Conservation (phyloP, 2,329 filamentous ascomycete genomes). For the Nemania serpens region DNA sequence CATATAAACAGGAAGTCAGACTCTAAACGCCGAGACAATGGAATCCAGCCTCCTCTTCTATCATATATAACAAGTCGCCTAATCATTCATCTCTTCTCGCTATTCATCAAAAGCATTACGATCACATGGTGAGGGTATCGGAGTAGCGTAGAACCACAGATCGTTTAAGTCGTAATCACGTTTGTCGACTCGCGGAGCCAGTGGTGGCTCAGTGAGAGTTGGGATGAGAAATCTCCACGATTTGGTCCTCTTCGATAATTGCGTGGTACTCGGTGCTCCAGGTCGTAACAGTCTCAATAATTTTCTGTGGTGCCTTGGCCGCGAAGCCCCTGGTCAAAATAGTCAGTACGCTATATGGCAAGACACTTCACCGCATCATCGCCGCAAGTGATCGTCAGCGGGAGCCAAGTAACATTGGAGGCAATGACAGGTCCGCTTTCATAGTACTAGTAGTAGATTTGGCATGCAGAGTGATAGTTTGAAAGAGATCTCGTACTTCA, state of each 20-base stretch:
- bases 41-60: slow-evolving; percentile 6
- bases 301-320: slow-evolving; percentile 70
- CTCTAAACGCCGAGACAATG: slow-evolving; percentile 17
- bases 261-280: slow-evolving; percentile 62
- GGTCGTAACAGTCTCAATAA: slow-evolving; percentile 69
- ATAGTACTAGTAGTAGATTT: not conserved
- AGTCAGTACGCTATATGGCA: slow-evolving; percentile 23
- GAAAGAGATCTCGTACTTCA: slow-evolving; percentile 61
- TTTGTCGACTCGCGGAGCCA: not conserved
- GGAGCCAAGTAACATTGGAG: not conserved
- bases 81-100: slow-evolving; percentile 1
- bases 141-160: not conserved
- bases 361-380: not conserved
- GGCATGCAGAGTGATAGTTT: slow-evolving; percentile 2
- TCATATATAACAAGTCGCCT: slow-evolving; percentile 1
- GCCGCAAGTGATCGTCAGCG: not conserved
- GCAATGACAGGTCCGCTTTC: not conserved
- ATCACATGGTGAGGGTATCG: slow-evolving; percentile 17
- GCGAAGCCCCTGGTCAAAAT: slow-evolving; percentile 71
- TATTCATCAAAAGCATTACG: slow-evolving; percentile 1
- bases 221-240: slow-evolving; percentile 55
- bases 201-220: slow-evolving; percentile 4
- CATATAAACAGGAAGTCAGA: not conserved
- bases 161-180: slow-evolving; percentile 15
- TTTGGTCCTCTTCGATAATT: slow-evolving; percentile 76